Evolutionary conservation across 331 rosid species (phyloP).

Genomic region (Quercus phellos): DNA sequence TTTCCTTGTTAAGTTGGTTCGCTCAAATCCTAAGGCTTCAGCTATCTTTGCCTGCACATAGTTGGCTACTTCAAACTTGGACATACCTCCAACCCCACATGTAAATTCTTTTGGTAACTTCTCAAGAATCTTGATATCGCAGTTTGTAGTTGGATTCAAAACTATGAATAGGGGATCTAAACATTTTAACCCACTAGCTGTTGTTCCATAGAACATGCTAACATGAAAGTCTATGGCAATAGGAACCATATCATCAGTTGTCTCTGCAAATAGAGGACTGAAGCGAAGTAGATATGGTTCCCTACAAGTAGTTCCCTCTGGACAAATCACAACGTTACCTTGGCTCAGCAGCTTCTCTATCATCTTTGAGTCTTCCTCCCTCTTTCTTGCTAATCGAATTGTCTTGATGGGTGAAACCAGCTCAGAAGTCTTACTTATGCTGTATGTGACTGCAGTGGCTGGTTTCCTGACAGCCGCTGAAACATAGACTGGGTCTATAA

Average conservation of each 20-base stretch:
- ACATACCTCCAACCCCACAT: conserved; percentile 37
- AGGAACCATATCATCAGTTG: conserved; percentile 48
- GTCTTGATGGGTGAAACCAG: conserved; percentile 53
- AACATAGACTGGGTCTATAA: conserved; percentile 59
- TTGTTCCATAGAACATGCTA: conserved; percentile 59
- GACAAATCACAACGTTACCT: conserved; percentile 62
- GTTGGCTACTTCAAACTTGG: conserved; percentile 59
- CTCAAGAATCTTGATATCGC: conserved; percentile 21
- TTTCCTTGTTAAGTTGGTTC: conserved; percentile 54
- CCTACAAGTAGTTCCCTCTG: conserved; percentile 82
- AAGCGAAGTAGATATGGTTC: conserved; percentile 72
- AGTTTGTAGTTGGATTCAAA: conserved; percentile 45
- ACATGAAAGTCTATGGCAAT: conserved; percentile 47
- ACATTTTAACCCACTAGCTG: conserved; percentile 50
- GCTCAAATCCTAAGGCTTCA: conserved; percentile 36
- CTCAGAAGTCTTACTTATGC: conserved; percentile 52
- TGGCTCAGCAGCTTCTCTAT: conserved; percentile 39
- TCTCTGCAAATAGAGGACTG: conserved; percentile 73
- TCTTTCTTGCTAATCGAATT: conserved; percentile 40
- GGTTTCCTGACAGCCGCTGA: conserved; percentile 29
- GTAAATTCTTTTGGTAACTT: conserved; percentile 18
- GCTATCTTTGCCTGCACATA: conserved; percentile 49
- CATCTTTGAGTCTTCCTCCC: conserved; percentile 33
- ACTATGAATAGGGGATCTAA: conserved; percentile 41
- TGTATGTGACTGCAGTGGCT: conserved; percentile 53